Percentiles rank a stretch among this genome's conserved stretches.
phyloP scores from a whole-genome alignment of 2,329 filamentous ascomycete genomes.

The Ceratocystis huliohia region DNA sequence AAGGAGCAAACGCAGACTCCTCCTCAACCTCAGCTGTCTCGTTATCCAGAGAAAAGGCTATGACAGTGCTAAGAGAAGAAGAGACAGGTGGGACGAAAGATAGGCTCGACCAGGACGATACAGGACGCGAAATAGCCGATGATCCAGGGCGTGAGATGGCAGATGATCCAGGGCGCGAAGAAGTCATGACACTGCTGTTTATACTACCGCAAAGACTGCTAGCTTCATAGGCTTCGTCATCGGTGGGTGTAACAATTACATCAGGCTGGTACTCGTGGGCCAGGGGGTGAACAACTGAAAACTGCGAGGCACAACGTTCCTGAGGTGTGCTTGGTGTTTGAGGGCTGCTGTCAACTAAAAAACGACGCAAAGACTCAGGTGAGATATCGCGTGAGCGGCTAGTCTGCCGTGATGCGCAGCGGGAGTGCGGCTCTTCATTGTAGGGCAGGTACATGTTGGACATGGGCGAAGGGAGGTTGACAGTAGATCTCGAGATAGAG shows the following conservation, averaged over 20 bases:
- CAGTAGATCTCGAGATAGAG: constrained; percentile 4
- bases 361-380: constrained; percentile 41
- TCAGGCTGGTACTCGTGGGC: constrained; percentile 9
- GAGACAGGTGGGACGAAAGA: constrained; percentile 14
- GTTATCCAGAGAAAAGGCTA: not conserved
- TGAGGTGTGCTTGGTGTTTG: not conserved
- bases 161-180: not conserved
- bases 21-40: not conserved
- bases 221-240: constrained; percentile 5
- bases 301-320: constrained; percentile 24
- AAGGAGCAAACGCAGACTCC: not conserved
- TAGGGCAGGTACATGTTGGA: not conserved
- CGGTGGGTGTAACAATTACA: constrained; percentile 16
- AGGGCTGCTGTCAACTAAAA: constrained; percentile 37
- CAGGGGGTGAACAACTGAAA: constrained; percentile 9
- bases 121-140: constrained; percentile 1
- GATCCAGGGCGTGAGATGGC: not conserved
- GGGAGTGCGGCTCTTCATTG: not conserved
- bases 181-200: not conserved
- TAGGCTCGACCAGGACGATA: constrained; percentile 10
- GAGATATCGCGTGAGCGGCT: constrained; percentile 37
- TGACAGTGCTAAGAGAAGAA: constrained; percentile 1
- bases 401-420: constrained; percentile 9
- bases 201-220: not conserved
- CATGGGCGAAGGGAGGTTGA: constrained; percentile 2